A percentile compares a stretch with the other conserved stretches of the same genome.
Conservation (phyloP, 345 rosid species). For the Geranium rotundifolium region DNA sequence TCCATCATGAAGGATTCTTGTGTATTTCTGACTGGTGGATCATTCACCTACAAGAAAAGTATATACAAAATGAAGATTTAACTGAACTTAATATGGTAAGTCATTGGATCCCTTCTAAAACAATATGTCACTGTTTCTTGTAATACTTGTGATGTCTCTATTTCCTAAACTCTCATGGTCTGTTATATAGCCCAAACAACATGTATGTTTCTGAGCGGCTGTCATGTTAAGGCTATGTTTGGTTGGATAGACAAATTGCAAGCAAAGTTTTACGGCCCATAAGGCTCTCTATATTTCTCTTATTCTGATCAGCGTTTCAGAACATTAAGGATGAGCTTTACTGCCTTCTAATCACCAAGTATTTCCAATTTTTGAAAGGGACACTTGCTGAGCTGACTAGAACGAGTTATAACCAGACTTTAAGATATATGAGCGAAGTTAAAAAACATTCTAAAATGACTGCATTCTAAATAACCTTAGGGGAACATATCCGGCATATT, state of each 20-base stretch:
- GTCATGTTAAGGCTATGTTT: neutral
- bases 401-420: no score
- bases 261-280: no score
- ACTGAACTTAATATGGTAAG: constrained; percentile 1
- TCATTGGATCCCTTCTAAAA: neutral
- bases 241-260: neutral
- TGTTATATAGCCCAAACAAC: neutral
- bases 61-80: neutral
- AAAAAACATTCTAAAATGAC: no score
- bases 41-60: constrained; percentile 45
- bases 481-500: no score
- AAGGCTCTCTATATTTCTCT: neutral
- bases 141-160: neutral
- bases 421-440: no score
- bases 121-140: neutral
- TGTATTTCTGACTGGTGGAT: constrained; percentile 63
- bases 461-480: no score
- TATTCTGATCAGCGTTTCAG: neutral
- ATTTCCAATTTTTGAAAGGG: no score
- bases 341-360: neutral
- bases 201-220: neutral
- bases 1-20: constrained; percentile 95
- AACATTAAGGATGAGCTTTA: neutral
- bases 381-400: no score
- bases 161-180: neutral